Evolutionary conservation across 1,284 basidiomycete genomes (phyloP).

Genomic region (Boletus smithii): DNA sequence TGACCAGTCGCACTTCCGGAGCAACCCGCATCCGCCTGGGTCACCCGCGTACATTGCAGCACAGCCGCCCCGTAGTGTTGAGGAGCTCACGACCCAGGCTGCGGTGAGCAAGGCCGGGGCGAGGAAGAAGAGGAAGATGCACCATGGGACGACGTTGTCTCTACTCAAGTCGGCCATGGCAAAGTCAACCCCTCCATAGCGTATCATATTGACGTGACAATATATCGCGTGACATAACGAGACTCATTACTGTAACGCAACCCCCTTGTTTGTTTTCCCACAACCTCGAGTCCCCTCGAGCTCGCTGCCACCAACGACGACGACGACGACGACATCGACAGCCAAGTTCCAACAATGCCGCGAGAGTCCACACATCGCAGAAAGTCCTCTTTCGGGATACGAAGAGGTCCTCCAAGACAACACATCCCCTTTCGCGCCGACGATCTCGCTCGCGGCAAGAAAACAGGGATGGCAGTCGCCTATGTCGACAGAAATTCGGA

Average conservation of each 20-base stretch:
- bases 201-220: constrained; percentile 13
- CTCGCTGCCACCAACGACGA: constrained; percentile 25
- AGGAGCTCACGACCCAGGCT: constrained; percentile 21
- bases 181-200: neutral
- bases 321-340: constrained; percentile 33
- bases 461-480: constrained; percentile 65
- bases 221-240: constrained; percentile 29
- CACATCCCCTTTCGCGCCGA: constrained; percentile 75
- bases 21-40: constrained; percentile 37
- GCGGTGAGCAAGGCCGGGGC: constrained; percentile 7
- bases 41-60: constrained; percentile 37
- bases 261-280: constrained; percentile 30
- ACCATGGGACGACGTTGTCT: constrained; percentile 8
- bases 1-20: constrained; percentile 23
- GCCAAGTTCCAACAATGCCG: constrained; percentile 20
- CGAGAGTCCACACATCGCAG: constrained; percentile 27
- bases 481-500: constrained; percentile 73
- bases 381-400: constrained; percentile 34
- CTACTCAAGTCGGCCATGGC: constrained; percentile 26
- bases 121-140: constrained; percentile 1
- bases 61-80: constrained; percentile 26
- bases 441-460: constrained; percentile 70
- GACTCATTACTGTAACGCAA: constrained; percentile 30
- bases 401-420: constrained; percentile 45
- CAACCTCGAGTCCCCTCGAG: neutral